A percentile compares a stretch with the other conserved stretches of the same genome.
phyloP scores from a whole-genome alignment of 805 yeast genomes.

The Kodamaea fukazawae region DNA sequence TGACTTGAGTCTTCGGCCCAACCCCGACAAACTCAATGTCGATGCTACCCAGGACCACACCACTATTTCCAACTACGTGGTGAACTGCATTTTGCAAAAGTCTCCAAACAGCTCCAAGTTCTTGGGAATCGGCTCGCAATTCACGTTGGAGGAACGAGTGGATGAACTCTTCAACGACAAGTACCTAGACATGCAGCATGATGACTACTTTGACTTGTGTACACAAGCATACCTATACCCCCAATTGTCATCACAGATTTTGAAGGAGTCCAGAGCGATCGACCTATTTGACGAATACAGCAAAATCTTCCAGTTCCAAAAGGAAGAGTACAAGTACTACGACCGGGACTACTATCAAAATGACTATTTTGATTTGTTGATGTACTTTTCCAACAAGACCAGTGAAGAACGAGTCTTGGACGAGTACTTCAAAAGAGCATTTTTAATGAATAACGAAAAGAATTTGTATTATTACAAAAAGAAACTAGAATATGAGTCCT shows the following conservation, averaged over 20 bases:
- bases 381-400: conserved; percentile 12
- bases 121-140: conserved; percentile 8
- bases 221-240: conserved; percentile 4
- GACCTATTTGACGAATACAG: conserved; percentile 15
- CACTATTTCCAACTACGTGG: conserved; percentile 16
- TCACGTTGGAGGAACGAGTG: conserved; percentile 12
- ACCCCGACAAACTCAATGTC: background rate
- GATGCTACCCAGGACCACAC: conserved; percentile 1
- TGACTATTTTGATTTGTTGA: conserved; percentile 10
- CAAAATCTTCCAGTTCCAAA: conserved; percentile 20
- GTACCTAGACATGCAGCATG: conserved; percentile 17
- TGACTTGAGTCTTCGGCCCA: background rate
- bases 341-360: conserved; percentile 12
- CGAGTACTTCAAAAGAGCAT: conserved; percentile 12
- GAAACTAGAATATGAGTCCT: background rate
- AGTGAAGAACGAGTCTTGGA: conserved; percentile 9
- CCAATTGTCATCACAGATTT: conserved; percentile 1
- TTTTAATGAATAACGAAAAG: conserved; percentile 22
- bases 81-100: conserved; percentile 19
- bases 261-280: conserved; percentile 13
- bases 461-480: conserved; percentile 10
- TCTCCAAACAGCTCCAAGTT: conserved; percentile 11
- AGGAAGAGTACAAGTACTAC: conserved; percentile 16
- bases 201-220: conserved; percentile 14
- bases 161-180: conserved; percentile 17